Percentiles rank a stretch among this genome's conserved stretches.
These are phyloP conservation scores for Orbilia brochopaga DNA, from an alignment of 2,329 filamentous ascomycete species.

Conservation along the genomic window DNA sequence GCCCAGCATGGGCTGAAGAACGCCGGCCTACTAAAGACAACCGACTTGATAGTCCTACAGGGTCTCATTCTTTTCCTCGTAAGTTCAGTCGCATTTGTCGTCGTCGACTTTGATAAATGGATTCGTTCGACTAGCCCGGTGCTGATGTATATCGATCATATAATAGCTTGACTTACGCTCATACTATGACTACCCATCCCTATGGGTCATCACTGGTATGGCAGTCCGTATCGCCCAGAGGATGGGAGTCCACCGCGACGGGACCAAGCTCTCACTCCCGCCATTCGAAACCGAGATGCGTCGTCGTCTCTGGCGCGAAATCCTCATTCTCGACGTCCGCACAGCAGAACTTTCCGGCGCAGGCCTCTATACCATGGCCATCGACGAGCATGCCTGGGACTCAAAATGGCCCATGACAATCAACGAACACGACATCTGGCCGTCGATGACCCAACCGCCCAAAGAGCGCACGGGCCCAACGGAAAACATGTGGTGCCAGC, in stretches of 20 bases:
- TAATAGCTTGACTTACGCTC: conserved; percentile 56
- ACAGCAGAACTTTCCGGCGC: conserved; percentile 65
- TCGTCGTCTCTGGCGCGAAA: conserved; percentile 68
- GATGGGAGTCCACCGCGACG: conserved; percentile 68
- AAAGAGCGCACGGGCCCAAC: conserved; percentile 35
- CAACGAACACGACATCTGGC: conserved; percentile 44
- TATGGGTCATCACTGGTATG: conserved; percentile 70
- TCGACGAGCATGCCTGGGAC: conserved; percentile 48
- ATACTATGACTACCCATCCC: conserved; percentile 61
- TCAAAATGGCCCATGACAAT: conserved; percentile 25
- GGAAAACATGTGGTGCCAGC: conserved; percentile 59
- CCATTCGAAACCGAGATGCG: conserved; percentile 68
- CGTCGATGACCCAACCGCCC: conserved; percentile 37
- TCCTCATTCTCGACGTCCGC: conserved; percentile 67
- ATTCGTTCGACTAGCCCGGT: too few species aligned
- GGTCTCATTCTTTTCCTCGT: conserved; percentile 72
- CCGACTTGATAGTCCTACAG: conserved; percentile 70
- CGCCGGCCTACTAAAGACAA: conserved; percentile 70
- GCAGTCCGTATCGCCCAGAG: conserved; percentile 67
- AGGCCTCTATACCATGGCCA: conserved; percentile 59
- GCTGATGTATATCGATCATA: too few species aligned
- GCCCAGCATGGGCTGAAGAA: conserved; percentile 71
- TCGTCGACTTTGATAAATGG: too few species aligned
- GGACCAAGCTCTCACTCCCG: conserved; percentile 61
- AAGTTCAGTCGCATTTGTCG: conserved; percentile 54